phyloP scores from a whole-genome alignment of 202 grass and related monocot genomes.

The Setaria viridis region DNA sequence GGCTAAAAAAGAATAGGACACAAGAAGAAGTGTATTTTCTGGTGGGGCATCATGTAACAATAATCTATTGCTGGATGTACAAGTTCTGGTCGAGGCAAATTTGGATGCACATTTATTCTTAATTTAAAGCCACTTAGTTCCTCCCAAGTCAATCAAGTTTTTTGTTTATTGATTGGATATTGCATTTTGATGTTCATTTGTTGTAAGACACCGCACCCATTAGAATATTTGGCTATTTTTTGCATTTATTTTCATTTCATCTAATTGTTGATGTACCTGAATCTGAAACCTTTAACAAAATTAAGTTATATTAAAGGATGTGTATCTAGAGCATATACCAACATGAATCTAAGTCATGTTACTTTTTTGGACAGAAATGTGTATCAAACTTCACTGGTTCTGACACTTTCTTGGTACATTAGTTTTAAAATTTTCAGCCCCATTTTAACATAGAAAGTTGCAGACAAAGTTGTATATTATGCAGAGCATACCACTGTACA shows the following conservation, averaged over 20 bases:
- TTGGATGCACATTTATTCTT: background rate
- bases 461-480: too few species aligned
- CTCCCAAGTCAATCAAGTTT: background rate
- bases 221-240: background rate
- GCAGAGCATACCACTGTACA: background rate
- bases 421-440: background rate
- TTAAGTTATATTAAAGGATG: background rate
- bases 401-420: background rate
- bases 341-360: background rate
- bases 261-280: background rate
- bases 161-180: background rate
- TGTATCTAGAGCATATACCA: background rate
- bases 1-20: background rate
- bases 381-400: background rate
- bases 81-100: background rate
- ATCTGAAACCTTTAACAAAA: background rate
- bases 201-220: background rate
- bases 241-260: background rate
- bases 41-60: background rate
- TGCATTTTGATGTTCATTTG: background rate
- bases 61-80: background rate
- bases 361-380: background rate
- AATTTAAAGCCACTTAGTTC: background rate
- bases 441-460: background rate
- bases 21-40: background rate